phyloP scores from a whole-genome alignment of 768 basidiomycete genomes.

The Lactarius hengduanensis region DNA sequence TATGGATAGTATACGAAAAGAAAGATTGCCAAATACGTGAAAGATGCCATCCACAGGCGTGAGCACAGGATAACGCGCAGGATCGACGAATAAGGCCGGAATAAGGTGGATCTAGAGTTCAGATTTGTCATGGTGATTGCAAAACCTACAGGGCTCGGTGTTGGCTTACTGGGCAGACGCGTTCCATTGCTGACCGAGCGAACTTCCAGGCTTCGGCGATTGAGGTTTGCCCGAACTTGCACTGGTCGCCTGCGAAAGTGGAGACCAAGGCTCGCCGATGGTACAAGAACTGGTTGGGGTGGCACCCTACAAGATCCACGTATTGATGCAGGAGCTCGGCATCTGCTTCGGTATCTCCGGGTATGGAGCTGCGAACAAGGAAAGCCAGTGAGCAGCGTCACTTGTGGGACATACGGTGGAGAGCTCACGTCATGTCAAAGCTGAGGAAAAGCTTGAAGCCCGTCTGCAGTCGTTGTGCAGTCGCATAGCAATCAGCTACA shows the following conservation, averaged over 20 bases:
- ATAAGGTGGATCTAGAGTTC: constrained; percentile 34
- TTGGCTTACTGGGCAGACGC: constrained; percentile 35
- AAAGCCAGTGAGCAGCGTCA: not conserved
- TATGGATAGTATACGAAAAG: constrained; percentile 5
- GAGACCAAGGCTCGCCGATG: constrained; percentile 37
- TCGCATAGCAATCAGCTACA: constrained; percentile 41
- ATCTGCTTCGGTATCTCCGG: constrained; percentile 24
- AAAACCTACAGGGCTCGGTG: not conserved
- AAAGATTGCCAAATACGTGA: constrained; percentile 29
- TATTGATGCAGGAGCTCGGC: constrained; percentile 31
- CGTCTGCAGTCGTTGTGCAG: constrained; percentile 45
- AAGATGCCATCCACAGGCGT: constrained; percentile 44
- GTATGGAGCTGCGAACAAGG: constrained; percentile 36
- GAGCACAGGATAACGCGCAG: constrained; percentile 36
- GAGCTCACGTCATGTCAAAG: constrained; percentile 40
- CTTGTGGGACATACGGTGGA: not conserved
- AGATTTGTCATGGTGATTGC: not conserved
- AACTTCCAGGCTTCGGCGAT: constrained; percentile 34
- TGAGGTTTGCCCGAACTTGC: constrained; percentile 35
- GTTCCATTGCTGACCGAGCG: constrained; percentile 32
- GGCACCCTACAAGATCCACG: constrained; percentile 32
- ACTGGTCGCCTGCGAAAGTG: constrained; percentile 41
- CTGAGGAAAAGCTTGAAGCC: constrained; percentile 39
- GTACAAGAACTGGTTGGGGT: constrained; percentile 37
- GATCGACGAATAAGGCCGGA: constrained; percentile 36